Percentiles rank a stretch among this genome's conserved stretches.
Evolutionary conservation across 2,329 filamentous ascomycete genomes (phyloP).

Genomic region (Fusarium succisae): DNA sequence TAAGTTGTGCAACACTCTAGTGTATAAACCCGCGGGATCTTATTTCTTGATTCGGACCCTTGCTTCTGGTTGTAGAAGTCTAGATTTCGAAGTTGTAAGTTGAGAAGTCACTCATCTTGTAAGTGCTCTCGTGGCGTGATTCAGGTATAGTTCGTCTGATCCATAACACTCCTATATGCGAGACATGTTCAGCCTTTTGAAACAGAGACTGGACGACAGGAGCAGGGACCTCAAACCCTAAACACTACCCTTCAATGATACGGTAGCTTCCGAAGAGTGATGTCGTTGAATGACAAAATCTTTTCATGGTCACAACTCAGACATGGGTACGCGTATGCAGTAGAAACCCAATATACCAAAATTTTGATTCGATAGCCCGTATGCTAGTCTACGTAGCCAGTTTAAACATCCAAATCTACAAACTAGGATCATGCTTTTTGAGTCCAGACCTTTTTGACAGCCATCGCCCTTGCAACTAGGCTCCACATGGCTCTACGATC

Average conservation of each 20-base stretch:
- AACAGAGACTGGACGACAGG: neutral
- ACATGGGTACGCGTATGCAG: constrained; percentile 27
- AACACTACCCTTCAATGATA: neutral
- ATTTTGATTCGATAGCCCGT: constrained; percentile 28
- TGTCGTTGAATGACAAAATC: neutral
- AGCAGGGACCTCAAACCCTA: neutral
- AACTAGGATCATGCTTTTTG: constrained; percentile 18
- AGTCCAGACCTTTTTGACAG: constrained; percentile 12
- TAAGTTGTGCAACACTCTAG: constrained; percentile 16
- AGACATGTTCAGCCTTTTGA: constrained; percentile 16
- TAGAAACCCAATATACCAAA: constrained; percentile 10
- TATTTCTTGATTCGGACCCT: neutral
- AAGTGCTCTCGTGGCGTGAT: neutral
- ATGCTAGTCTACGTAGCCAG: constrained; percentile 15
- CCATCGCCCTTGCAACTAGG: constrained; percentile 15
- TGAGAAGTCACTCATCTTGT: neutral
- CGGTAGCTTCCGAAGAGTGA: neutral
- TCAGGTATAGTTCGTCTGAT: constrained; percentile 5
- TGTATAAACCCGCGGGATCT: neutral
- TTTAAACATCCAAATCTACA: constrained; percentile 35
- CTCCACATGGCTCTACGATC: constrained; percentile 1
- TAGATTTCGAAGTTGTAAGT: neutral
- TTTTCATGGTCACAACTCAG: constrained; percentile 1
- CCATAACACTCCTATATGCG: constrained; percentile 8
- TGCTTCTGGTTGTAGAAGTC: neutral